Conservation (phyloP, 495 filamentous ascomycete species). For the Thermothielavioides terrestris region DNA sequence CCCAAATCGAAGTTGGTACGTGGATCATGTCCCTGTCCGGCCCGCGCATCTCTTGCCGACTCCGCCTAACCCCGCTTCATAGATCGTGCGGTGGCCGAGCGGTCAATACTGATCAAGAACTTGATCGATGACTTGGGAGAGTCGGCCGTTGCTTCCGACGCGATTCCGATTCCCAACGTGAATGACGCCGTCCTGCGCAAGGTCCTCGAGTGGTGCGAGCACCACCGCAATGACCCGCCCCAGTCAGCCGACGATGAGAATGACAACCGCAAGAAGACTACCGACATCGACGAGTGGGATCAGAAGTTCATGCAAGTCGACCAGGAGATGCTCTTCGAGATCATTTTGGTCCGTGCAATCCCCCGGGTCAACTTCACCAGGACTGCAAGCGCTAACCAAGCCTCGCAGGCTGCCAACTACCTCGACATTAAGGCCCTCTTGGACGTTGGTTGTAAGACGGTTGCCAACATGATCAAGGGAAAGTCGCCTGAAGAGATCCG, state of each 20-base stretch:
- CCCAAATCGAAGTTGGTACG: constrained; percentile 11
- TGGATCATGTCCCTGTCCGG: not conserved
- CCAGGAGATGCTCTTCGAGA: constrained; percentile 99
- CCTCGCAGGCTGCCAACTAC: constrained; percentile 58
- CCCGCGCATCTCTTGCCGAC: constrained; percentile 2
- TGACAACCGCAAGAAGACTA: constrained; percentile 93
- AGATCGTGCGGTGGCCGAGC: constrained; percentile 79
- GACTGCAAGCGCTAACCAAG: constrained; percentile 5
- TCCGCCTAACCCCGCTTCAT: constrained; percentile 1
- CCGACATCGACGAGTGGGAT: constrained; percentile 98
- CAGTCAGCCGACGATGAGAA: constrained; percentile 74
- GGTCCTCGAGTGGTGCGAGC: constrained; percentile 94
- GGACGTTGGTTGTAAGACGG: constrained; percentile 77
- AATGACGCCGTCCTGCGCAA: constrained; percentile 90
- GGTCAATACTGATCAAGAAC: constrained; percentile 93
- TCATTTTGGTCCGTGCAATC: constrained; percentile 69
- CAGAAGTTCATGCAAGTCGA: constrained; percentile 99
- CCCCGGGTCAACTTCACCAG: not conserved
- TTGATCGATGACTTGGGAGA: constrained; percentile 74
- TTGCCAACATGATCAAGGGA: constrained; percentile 83
- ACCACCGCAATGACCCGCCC: constrained; percentile 82
- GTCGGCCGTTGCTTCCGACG: constrained; percentile 56
- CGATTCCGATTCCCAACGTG: constrained; percentile 75
- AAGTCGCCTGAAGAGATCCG: constrained; percentile 75
- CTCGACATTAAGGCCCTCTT: constrained; percentile 75